A percentile compares a stretch with the other conserved stretches of the same genome.
Conservation (phyloP, 1,284 basidiomycete species). For the Phlebopus sp. region DNA sequence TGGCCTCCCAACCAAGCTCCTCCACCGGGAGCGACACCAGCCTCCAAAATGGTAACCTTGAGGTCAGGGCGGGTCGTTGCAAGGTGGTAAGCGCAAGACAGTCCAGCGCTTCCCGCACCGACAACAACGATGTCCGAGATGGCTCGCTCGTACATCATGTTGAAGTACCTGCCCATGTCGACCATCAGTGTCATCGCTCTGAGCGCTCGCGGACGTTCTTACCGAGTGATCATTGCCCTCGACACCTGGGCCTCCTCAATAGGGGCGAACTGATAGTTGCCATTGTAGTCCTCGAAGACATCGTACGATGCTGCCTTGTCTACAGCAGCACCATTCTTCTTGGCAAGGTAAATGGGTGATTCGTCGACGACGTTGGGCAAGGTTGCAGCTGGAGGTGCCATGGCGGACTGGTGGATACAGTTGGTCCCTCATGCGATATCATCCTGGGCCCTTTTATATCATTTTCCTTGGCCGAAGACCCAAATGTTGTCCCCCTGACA, state of each 20-base stretch:
- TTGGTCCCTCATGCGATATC: background rate
- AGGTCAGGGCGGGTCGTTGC: slow-evolving; percentile 70
- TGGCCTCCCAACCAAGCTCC: slow-evolving; percentile 82
- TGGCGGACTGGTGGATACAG: slow-evolving; percentile 9
- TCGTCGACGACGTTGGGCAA: slow-evolving; percentile 10
- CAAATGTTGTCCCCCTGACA: background rate
- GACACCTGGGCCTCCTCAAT: slow-evolving; percentile 77
- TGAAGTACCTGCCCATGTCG: slow-evolving; percentile 54
- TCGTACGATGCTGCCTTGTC: slow-evolving; percentile 17
- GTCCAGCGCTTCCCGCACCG: slow-evolving; percentile 77
- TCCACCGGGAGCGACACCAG: slow-evolving; percentile 79
- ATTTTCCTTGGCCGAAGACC: background rate
- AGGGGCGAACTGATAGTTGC: slow-evolving; percentile 64
- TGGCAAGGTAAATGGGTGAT: slow-evolving; percentile 2
- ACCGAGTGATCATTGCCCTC: slow-evolving; percentile 78
- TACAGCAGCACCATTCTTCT: slow-evolving; percentile 8
- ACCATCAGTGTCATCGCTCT: slow-evolving; percentile 6
- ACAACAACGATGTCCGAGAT: slow-evolving; percentile 80
- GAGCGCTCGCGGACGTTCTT: slow-evolving; percentile 6
- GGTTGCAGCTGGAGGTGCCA: slow-evolving; percentile 27
- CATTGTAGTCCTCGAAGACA: slow-evolving; percentile 28
- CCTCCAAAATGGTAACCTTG: slow-evolving; percentile 80
- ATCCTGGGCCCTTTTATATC: slow-evolving; percentile 4
- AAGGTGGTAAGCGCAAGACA: slow-evolving; percentile 78
- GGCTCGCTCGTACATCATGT: slow-evolving; percentile 69